Conservation (phyloP, 257 asterid genomes). For the Ballota nigra region DNA sequence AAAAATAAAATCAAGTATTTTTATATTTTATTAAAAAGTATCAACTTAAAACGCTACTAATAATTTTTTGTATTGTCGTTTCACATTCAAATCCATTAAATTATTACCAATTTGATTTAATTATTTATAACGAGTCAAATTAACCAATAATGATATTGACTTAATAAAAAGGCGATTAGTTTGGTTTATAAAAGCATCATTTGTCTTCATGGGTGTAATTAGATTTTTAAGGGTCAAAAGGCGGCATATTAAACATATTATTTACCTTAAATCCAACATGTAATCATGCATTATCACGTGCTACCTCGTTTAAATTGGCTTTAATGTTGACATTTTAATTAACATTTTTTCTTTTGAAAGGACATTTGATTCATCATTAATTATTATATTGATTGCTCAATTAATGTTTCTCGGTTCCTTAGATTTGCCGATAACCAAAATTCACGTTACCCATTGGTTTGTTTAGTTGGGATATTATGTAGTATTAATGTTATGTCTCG, state of each 20-base stretch:
- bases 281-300: constrained; percentile 29
- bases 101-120: not conserved
- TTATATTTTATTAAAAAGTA: too few species aligned
- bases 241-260: not conserved
- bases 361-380: constrained; percentile 3
- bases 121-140: not conserved
- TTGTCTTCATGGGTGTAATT: constrained; percentile 15
- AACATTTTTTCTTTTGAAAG: too few species aligned
- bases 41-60: too few species aligned
- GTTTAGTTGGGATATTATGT: not conserved
- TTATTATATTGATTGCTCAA: not conserved
- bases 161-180: not conserved
- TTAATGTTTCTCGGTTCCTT: not conserved
- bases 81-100: too few species aligned
- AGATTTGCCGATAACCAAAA: constrained; percentile 7
- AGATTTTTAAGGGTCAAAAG: not conserved
- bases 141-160: not conserved
- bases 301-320: constrained; percentile 16
- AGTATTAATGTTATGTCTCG: not conserved
- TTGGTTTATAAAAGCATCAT: constrained; percentile 24
- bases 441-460: constrained; percentile 6
- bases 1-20: too few species aligned
- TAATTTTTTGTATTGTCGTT: too few species aligned
- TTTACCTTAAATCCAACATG: not conserved
- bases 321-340: constrained; percentile 25